These are phyloP conservation scores for Stephanocyclus meneghinianus DNA, from an alignment of 352 stramenopile genomes.

Conservation along the genomic window DNA sequence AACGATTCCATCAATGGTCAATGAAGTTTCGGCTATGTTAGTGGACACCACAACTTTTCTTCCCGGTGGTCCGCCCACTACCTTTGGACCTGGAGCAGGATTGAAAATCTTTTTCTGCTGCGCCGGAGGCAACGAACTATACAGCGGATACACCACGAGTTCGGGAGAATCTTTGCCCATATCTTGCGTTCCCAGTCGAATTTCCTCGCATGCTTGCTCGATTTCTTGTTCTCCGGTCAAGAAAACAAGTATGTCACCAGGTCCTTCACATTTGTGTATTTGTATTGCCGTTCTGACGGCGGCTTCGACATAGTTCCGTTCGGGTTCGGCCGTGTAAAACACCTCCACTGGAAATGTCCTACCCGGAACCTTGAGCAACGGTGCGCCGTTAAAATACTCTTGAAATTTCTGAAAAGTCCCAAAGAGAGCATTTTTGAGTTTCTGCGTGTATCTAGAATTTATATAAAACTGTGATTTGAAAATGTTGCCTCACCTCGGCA, in stretches of 20 bases:
- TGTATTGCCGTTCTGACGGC: constrained; percentile 86
- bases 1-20: constrained; percentile 99
- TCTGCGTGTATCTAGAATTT: background rate
- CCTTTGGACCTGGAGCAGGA: constrained; percentile 63
- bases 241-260: constrained; percentile 98
- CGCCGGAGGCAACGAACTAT: constrained; percentile 91
- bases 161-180: constrained; percentile 79
- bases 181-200: constrained; percentile 82
- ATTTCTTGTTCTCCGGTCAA: constrained; percentile 99
- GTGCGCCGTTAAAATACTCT: constrained; percentile 92
- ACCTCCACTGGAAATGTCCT: constrained; percentile 95
- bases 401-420: constrained; percentile 81
- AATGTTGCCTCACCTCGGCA: constrained; percentile 65
- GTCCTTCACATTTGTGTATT: constrained; percentile 96
- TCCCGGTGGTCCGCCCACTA: constrained; percentile 84
- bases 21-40: constrained; percentile 98
- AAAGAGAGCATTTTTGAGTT: background rate
- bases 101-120: constrained; percentile 87
- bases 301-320: constrained; percentile 97
- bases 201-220: constrained; percentile 89
- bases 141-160: constrained; percentile 91
- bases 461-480: background rate
- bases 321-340: constrained; percentile 96
- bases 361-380: constrained; percentile 92
- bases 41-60: constrained; percentile 95